Base-by-base conservation (phyloP, 768 basidiomycete species). In the Boletus insuetus region DNA sequence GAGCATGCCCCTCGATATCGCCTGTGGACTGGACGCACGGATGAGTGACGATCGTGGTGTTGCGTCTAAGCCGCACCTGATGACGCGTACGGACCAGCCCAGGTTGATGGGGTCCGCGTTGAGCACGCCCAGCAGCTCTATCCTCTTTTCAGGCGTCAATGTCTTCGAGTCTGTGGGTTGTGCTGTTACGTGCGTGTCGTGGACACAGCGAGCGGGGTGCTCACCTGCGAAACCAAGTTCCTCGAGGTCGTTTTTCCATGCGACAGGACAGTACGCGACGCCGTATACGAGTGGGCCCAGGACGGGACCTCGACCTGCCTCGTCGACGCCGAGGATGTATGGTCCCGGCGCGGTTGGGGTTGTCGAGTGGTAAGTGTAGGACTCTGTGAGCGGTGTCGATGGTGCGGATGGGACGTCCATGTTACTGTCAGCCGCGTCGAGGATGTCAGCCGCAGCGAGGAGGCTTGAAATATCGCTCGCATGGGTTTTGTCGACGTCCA, bases 301-400 rank as follows among this genome's bases (percentile, higher is more conserved):
- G 2, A 96, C 96, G 20, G 96, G 97, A 0, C 97, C 97, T 51
- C 97, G 80, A 0, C 97, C 97, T 0, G 97, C 97, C 69, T 99
- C 97, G 70, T 99, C 97, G n/a, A 99, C 94, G 22, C 97, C 97
- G 47, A 99, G 86, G 46, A 98, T 91, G 74, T 95, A 97, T 0
- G 89, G 88, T 0, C 91, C 91, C 1, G 70, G 53, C 1, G 84
- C 80, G 0, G 85, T 86, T 3, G 91, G 91, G 0, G 69, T 80
- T 2, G 84, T 79, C 0, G 89, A 89, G 67, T 91, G 88, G 65
- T 89, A 84, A 0, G 89, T 86, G 66, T 93, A 93, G 0, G 91
- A 91, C 11, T 81, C 77, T 6, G 75, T 77, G 32, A 91, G 77
- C 0, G 87, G 26, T 6, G 47, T 38, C 24, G 47, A 38, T 3